These are phyloP conservation scores for Gryganskiella cystojenkinii DNA, from an alignment of 192 early-diverging fungal genomes.

Conservation along the genomic window DNA sequence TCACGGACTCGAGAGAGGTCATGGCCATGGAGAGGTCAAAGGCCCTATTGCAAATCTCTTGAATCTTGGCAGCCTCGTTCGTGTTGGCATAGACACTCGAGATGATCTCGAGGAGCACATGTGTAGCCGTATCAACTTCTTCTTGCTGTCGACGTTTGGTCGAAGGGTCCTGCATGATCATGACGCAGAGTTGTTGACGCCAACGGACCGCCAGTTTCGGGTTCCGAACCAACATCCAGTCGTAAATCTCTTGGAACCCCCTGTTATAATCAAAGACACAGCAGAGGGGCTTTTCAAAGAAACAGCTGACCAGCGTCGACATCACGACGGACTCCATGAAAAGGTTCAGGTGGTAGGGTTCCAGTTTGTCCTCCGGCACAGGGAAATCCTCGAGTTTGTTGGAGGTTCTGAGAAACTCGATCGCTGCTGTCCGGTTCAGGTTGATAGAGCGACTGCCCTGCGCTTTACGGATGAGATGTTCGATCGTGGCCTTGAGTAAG, in stretches of 20 bases:
- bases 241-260: constrained; percentile 40
- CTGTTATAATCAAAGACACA: constrained; percentile 43
- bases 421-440: constrained; percentile 25
- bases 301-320: constrained; percentile 12
- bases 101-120: constrained; percentile 11
- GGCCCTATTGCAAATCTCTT: constrained; percentile 29
- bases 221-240: constrained; percentile 40
- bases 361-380: constrained; percentile 7
- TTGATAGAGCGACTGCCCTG: constrained; percentile 35
- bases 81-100: constrained; percentile 20
- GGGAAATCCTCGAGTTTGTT: constrained; percentile 25
- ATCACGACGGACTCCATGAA: constrained; percentile 45
- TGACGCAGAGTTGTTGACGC: constrained; percentile 48
- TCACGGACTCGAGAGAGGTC: constrained; percentile 18
- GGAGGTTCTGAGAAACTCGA: constrained; percentile 23
- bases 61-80: constrained; percentile 27
- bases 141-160: constrained; percentile 24
- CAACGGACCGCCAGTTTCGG: constrained; percentile 32
- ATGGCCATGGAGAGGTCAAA: constrained; percentile 42
- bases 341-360: constrained; percentile 41
- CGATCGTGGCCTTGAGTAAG: constrained; percentile 28
- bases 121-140: constrained; percentile 16
- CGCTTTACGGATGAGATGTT: constrained; percentile 36
- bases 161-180: constrained; percentile 38
- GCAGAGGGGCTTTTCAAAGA: constrained; percentile 40